phyloP scores from a whole-genome alignment of 2,329 filamentous ascomycete genomes.

The Colletotrichum godetiae region DNA sequence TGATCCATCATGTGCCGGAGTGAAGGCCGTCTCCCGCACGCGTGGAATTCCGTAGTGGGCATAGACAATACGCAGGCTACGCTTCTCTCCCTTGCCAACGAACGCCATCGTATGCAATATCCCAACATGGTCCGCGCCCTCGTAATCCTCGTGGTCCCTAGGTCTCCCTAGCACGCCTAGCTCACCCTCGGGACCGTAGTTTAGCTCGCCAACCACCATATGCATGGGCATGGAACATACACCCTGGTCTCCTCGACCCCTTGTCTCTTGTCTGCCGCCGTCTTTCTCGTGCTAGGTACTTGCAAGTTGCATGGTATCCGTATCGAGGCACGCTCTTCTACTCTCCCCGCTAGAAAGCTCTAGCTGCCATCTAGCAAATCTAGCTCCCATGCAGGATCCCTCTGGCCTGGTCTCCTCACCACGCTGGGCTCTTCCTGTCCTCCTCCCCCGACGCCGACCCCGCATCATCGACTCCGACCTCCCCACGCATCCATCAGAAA shows the following conservation, averaged over 20 bases:
- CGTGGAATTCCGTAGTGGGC: constrained; percentile 4
- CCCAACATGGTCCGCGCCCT: constrained; percentile 4
- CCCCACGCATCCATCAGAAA: constrained; percentile 33
- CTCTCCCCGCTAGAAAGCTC: background rate
- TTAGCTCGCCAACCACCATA: background rate
- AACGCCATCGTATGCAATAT: constrained; percentile 13
- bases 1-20: constrained; percentile 27
- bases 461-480: constrained; percentile 29
- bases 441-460: constrained; percentile 13
- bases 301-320: background rate
- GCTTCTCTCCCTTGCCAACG: background rate
- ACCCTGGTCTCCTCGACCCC: background rate
- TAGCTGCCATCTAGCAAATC: background rate
- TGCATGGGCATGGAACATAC: background rate
- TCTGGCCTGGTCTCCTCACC: background rate
- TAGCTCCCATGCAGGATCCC: background rate
- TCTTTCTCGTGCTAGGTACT: background rate
- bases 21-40: constrained; percentile 27
- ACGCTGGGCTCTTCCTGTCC: background rate
- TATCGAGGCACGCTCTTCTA: background rate
- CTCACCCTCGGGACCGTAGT: background rate
- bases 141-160: constrained; percentile 25
- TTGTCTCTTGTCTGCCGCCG: background rate
- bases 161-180: background rate
- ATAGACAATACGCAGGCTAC: background rate